Conservation (phyloP, 345 rosid species). For the Durio zibethinus region DNA sequence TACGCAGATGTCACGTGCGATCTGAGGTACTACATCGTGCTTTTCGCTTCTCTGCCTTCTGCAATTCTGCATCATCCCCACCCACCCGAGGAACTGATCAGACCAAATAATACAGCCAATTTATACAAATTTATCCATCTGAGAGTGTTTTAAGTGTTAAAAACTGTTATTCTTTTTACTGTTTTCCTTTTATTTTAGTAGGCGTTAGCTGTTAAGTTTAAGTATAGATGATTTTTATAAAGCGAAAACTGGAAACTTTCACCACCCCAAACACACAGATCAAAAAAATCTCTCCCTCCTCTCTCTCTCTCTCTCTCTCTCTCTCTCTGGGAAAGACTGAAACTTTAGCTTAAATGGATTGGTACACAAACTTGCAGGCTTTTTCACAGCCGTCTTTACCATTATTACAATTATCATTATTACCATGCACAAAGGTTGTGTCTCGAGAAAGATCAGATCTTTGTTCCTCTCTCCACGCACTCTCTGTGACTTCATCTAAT, state of each 20-base stretch:
- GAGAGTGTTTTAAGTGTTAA: background rate
- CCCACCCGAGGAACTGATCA: background rate
- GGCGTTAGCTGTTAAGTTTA: background rate
- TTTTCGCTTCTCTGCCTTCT: slow-evolving; percentile 20
- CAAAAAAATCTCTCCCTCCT: no score
- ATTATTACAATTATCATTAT: slow-evolving; percentile 34
- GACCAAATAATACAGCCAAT: slow-evolving; percentile 23
- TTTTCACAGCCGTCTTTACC: slow-evolving; percentile 54
- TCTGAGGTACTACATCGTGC: slow-evolving; percentile 18
- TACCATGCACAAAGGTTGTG: slow-evolving; percentile 37
- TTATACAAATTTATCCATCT: background rate
- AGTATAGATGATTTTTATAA: background rate
- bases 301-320: no score
- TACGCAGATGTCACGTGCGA: slow-evolving; percentile 19
- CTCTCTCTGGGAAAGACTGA: background rate
- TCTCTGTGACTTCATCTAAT: slow-evolving; percentile 20
- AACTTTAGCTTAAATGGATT: slow-evolving; percentile 11
- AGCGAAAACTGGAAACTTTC: background rate
- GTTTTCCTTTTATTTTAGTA: background rate
- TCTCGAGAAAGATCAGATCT: slow-evolving; percentile 23
- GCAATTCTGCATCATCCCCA: slow-evolving; percentile 13
- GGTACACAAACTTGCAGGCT: slow-evolving; percentile 27
- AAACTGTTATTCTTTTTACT: background rate
- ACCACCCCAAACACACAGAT: slow-evolving; percentile 3
- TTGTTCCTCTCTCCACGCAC: slow-evolving; percentile 14